Base-by-base conservation (phyloP, 2,329 filamentous ascomycete species). In the Trichoderma sp. region DNA sequence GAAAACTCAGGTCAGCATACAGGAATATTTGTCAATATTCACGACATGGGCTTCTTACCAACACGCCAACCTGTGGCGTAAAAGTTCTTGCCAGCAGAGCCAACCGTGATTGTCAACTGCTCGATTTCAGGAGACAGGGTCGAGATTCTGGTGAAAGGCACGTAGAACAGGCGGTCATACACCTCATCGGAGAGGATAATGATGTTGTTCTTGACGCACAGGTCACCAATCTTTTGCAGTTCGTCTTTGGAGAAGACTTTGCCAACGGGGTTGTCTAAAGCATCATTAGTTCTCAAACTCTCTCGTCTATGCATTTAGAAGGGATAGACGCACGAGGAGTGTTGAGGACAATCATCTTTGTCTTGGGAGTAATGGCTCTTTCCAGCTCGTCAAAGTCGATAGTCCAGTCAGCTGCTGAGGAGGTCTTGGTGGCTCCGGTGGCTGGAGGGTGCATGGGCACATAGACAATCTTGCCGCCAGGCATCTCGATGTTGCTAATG, bases 401-500 rank as follows among this genome's bases (percentile, higher is more conserved):
- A 2, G 87, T 90, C 96, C 96, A 99, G 76, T 97, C 93, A 3
- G 89, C 90, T 1, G 96, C 94, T 6, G 94, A 94, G 0, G 94
- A 93, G 0, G 93, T 97, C 82, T 91, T 89, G 51, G 86, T 89
- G 5, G 90, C 92, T 65, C 96, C 96, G 60, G 94, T 90, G 74
- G 88, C 87, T 11, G 96, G 96, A 32, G 96, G 95, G 74, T 96
- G 93, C 80, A 99, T 86, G n/a, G 96, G 95, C 28, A 98, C 95
- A 80, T 98, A 98, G 76, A 95, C 92, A 74, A 98, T 93, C 80
- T 92, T 97, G 76, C 96, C 96, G 66, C 96, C 96, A 1, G 96
- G 91, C 95, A 99, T 98, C 82, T 98, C 93, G 75, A 99, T 98
- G 83, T 99, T 99, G 85, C 92, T 94, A 76, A 99, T 97, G 81